Evolutionary conservation across 106 monocot genomes (phyloP), one percentile per base, ranked within the genome.

Genomic region (Cymbidium sinense): DNA sequence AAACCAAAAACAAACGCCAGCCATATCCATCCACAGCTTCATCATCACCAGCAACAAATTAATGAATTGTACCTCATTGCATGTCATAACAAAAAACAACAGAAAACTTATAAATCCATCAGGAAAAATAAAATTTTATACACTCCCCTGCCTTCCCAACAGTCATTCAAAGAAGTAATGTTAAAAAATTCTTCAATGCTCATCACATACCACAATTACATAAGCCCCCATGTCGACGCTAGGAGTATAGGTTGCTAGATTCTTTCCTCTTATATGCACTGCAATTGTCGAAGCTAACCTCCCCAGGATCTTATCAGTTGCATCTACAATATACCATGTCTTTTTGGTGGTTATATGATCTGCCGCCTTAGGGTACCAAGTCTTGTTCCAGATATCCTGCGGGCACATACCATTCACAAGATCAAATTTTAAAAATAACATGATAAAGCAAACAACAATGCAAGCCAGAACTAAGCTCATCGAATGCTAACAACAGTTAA

Each of bases 171-270:
- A 34, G 44, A 27, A 74, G 2, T 29, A 28, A 28, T 27, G 8
- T 44, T 74, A 7, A 47, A 44, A 13, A 80, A 21, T 37, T 34
- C 52, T 47, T 64, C 8, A 12, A 9, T 64, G 54, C 43, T 50
- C 1, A 75, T 23, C 50, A 75, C 81, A 69, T 90, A 96, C 96
- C 91, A 96, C 96, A 76, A 96, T 77, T 73, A 93, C 93, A 81
- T 79, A 96, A n/a, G 96, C 96, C 2, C 96, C 96, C 93, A 96
- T 96, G 83, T 96, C 96, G 33, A 96, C 96, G 71, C 91, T 91
- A 23, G 96, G 93, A 35, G 93, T 96, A 67, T 88, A 96, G 1
- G 91, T 95, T 33, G 83, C 87, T 19, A 88, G 88, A 78, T 95
- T 92, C 83, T 95, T 95, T 70, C 95, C 95, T 75, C 95, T 87